Evolutionary conservation across 2,329 filamentous ascomycete genomes (phyloP).

Genomic region (Alternaria gaisen): DNA sequence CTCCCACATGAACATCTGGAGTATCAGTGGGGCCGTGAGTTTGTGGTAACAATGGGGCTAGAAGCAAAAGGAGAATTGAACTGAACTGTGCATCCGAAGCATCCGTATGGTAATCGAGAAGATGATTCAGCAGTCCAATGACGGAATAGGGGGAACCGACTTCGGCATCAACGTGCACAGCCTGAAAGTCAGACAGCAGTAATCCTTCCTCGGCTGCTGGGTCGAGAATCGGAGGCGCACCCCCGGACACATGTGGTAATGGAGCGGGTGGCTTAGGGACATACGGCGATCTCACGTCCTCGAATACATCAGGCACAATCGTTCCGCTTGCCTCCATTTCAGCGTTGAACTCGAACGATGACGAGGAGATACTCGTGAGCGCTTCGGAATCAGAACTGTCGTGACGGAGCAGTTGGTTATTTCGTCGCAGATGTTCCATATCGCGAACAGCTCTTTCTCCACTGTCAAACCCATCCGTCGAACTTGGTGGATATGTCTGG

Average conservation of each 20-base stretch:
- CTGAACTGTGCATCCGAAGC: conserved; percentile 58
- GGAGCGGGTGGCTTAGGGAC: conserved; percentile 23
- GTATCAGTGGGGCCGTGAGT: conserved; percentile 47
- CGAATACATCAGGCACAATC: conserved; percentile 48
- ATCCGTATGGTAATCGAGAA: conserved; percentile 54
- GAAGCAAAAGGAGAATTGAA: conserved; percentile 56
- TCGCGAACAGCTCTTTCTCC: conserved; percentile 47
- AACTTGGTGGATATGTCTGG: conserved; percentile 20
- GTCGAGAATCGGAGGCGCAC: conserved; percentile 36
- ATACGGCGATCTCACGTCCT: conserved; percentile 39
- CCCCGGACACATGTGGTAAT: conserved; percentile 34
- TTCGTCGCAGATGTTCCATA: conserved; percentile 50
- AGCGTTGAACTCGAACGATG: conserved; percentile 38
- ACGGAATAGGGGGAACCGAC: conserved; percentile 51
- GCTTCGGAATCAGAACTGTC: conserved; percentile 53
- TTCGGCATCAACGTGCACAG: conserved; percentile 47
- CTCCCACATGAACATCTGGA: conserved; percentile 38
- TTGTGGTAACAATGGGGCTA: conserved; percentile 57
- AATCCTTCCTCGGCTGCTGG: conserved; percentile 39
- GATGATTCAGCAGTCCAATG: conserved; percentile 53
- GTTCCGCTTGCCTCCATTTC: conserved; percentile 55
- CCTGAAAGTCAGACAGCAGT: conserved; percentile 49
- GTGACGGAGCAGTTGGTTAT: conserved; percentile 53
- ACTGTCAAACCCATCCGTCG: conserved; percentile 32
- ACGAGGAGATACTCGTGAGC: conserved; percentile 43